Evolutionary conservation across 495 filamentous ascomycete genomes (phyloP).

Genomic region (Hypoxylon intermedium): DNA sequence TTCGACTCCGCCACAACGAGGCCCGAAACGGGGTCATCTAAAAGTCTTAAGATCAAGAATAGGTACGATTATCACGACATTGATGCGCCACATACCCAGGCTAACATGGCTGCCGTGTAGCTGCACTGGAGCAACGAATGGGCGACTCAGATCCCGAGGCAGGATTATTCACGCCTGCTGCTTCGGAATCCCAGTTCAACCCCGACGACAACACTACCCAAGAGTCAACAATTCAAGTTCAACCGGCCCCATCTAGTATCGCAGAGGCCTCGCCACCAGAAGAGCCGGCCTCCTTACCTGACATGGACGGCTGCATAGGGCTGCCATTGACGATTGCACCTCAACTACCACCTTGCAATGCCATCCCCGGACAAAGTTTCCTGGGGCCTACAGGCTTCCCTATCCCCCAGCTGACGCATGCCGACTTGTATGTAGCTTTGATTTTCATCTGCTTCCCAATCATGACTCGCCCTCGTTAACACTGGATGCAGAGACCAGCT

Average conservation of each 20-base stretch:
- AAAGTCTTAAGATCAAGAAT: slow-evolving; percentile 13
- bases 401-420: slow-evolving; percentile 5
- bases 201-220: not conserved
- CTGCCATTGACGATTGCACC: not conserved
- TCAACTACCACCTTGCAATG: not conserved
- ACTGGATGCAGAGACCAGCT: slow-evolving; percentile 2
- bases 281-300: not conserved
- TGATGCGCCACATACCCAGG: not conserved
- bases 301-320: not conserved
- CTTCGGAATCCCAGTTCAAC: slow-evolving; percentile 15
- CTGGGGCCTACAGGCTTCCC: not conserved
- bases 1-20: slow-evolving; percentile 10
- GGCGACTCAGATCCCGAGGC: not conserved
- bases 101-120: not conserved
- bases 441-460: not conserved
- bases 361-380: not conserved
- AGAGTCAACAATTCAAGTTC: slow-evolving; percentile 1
- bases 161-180: not conserved
- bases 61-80: not conserved
- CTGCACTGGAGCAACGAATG: slow-evolving; percentile 6
- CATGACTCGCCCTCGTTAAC: not conserved
- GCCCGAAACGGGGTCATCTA: slow-evolving; percentile 11
- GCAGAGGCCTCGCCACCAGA: not conserved
- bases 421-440: slow-evolving; percentile 8
- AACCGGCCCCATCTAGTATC: not conserved